phyloP scores from a whole-genome alignment of 148 eudicot species.

The Mesembryanthemum crystallinum region DNA sequence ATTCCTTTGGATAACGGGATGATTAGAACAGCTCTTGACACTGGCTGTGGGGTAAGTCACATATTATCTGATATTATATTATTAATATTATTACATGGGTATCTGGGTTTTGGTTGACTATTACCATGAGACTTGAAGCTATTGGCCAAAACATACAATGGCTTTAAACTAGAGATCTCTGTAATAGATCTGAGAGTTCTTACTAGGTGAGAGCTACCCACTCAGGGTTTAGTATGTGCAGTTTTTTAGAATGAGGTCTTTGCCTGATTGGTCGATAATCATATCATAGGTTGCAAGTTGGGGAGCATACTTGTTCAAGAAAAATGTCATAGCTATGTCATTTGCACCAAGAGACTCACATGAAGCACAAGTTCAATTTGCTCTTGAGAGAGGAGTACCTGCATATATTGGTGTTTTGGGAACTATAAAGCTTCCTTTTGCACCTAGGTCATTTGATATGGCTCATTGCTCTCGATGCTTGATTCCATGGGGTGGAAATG shows the following conservation, averaged over 20 bases:
- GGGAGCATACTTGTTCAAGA: constrained; percentile 59
- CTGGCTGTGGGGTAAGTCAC: constrained; percentile 57
- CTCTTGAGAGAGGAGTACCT: constrained; percentile 60
- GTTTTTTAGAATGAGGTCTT: neutral
- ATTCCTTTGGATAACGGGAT: constrained; percentile 46
- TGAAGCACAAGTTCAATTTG: constrained; percentile 61
- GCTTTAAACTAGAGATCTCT: too few species aligned
- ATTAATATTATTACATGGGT: too few species aligned
- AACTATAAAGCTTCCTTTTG: constrained; percentile 50
- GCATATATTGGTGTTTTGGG: constrained; percentile 58
- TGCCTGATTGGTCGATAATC: neutral
- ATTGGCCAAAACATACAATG: too few species aligned
- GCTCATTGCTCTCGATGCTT: constrained; percentile 64
- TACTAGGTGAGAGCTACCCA: too few species aligned
- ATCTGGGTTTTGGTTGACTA: too few species aligned
- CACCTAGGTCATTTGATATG: constrained; percentile 59
- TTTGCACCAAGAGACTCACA: constrained; percentile 63
- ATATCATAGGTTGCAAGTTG: constrained; percentile 56
- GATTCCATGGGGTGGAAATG: constrained; percentile 58
- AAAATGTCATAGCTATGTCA: constrained; percentile 56
- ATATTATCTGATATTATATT: neutral
- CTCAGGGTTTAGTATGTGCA: neutral
- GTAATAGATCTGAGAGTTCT: too few species aligned
- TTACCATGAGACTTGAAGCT: too few species aligned
- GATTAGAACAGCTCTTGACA: constrained; percentile 54